These are phyloP conservation scores for Candolleomyces aberdarensis DNA, from an alignment of 768 basidiomycete species.

Conservation along the genomic window DNA sequence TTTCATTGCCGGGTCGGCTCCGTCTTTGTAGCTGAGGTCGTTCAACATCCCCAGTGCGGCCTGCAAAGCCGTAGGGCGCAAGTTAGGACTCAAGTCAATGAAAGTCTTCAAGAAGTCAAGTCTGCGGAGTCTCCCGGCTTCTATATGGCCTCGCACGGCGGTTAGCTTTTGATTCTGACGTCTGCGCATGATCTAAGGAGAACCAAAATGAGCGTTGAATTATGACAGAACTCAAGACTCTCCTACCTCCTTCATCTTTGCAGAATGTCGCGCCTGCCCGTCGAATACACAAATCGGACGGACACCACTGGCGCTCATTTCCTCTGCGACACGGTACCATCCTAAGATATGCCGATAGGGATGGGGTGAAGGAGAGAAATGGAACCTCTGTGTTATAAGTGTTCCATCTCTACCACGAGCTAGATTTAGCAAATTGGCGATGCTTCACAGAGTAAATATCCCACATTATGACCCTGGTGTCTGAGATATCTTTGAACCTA, in stretches of 20 bases:
- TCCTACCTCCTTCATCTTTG: constrained; percentile 71
- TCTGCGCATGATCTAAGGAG: constrained; percentile 4
- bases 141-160: constrained; percentile 4
- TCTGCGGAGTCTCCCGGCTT: constrained; percentile 9
- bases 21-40: constrained; percentile 4
- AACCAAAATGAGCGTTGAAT: neutral
- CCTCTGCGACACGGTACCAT: constrained; percentile 70
- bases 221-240: neutral
- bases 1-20: neutral
- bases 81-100: neutral
- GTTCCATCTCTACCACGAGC: constrained; percentile 66
- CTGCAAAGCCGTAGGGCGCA: neutral
- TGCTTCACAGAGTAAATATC: constrained; percentile 17
- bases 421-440: constrained; percentile 8
- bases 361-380: constrained; percentile 67
- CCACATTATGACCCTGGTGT: constrained; percentile 76
- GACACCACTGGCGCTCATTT: constrained; percentile 56
- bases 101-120: constrained; percentile 7
- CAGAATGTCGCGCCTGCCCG: constrained; percentile 59
- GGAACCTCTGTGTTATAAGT: constrained; percentile 78
- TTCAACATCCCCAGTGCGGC: constrained; percentile 3
- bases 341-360: constrained; percentile 68
- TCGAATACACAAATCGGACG: constrained; percentile 78
- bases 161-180: constrained; percentile 5
- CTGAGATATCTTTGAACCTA: constrained; percentile 56